These are phyloP conservation scores for Penicillium oxalicum DNA, from an alignment of 2,329 filamentous ascomycete genomes.

Conservation along the genomic window DNA sequence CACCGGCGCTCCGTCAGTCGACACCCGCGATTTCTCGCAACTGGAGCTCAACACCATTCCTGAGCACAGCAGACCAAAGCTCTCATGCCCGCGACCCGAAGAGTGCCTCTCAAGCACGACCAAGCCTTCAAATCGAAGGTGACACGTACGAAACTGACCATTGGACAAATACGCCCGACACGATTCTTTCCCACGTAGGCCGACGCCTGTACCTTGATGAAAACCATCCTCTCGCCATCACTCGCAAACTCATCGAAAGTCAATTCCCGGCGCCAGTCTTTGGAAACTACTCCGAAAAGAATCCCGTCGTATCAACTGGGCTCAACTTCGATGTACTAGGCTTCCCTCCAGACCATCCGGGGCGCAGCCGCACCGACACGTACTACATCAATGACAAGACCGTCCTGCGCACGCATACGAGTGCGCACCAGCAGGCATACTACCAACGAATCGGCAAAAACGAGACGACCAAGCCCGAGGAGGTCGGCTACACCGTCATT, in stretches of 20 bases:
- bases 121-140: slow-evolving; percentile 53
- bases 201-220: slow-evolving; percentile 82
- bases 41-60: slow-evolving; percentile 32
- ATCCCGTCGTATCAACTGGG: slow-evolving; percentile 73
- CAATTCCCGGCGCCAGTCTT: slow-evolving; percentile 70
- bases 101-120: slow-evolving; percentile 4
- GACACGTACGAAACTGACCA: slow-evolving; percentile 61
- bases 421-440: slow-evolving; percentile 83
- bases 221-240: slow-evolving; percentile 86
- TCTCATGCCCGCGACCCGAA: neutral
- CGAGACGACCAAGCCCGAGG: slow-evolving; percentile 27
- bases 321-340: slow-evolving; percentile 98
- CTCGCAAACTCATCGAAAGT: slow-evolving; percentile 84
- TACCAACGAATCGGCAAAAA: slow-evolving; percentile 58
- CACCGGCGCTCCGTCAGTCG: slow-evolving; percentile 13
- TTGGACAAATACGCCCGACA: slow-evolving; percentile 78
- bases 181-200: slow-evolving; percentile 67
- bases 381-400: slow-evolving; percentile 88
- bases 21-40: slow-evolving; percentile 15
- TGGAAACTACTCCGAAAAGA: slow-evolving; percentile 69
- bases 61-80: slow-evolving; percentile 16
- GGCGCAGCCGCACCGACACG: slow-evolving; percentile 80
- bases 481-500: slow-evolving; percentile 77
- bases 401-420: slow-evolving; percentile 87
- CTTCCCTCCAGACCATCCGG: slow-evolving; percentile 81